A percentile compares a stretch with the other conserved stretches of the same genome.
Conservation (phyloP, 1,284 basidiomycete genomes). For the Leccinum subspadiceum region DNA sequence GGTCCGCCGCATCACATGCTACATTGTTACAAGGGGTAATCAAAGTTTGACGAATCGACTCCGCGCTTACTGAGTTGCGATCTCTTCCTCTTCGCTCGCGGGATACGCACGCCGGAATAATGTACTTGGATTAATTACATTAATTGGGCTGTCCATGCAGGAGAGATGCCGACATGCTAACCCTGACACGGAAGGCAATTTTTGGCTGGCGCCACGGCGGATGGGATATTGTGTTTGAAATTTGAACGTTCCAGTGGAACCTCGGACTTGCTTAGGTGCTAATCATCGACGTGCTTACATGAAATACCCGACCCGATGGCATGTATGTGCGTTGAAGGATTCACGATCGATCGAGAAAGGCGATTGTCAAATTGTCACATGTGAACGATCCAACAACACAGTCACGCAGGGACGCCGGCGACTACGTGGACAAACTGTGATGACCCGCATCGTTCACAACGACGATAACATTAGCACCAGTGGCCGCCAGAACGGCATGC, state of each 20-base stretch:
- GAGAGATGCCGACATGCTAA: constrained; percentile 17
- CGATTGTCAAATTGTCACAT: constrained; percentile 2
- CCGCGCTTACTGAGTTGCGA: constrained; percentile 18
- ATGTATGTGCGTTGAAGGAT: background rate
- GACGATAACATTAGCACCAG: background rate
- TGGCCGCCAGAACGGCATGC: constrained; percentile 1
- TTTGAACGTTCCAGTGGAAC: too few species aligned
- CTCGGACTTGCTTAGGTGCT: background rate
- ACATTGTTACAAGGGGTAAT: constrained; percentile 14
- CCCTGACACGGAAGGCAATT: constrained; percentile 1
- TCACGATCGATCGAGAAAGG: background rate
- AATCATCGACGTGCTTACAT: background rate
- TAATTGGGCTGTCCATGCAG: constrained; percentile 1
- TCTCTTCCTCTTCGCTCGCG: constrained; percentile 21
- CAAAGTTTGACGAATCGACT: constrained; percentile 18
- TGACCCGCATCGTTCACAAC: background rate
- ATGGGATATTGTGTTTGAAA: background rate
- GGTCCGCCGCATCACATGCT: constrained; percentile 1
- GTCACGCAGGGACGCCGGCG: constrained; percentile 6
- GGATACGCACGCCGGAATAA: constrained; percentile 14
- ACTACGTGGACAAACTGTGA: constrained; percentile 17
- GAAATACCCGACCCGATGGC: background rate
- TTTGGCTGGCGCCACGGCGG: background rate
- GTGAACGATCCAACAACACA: background rate
- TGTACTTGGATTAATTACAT: constrained; percentile 15